Conservation (phyloP, 176 grass and related monocot genomes). For the Oryza punctata region DNA sequence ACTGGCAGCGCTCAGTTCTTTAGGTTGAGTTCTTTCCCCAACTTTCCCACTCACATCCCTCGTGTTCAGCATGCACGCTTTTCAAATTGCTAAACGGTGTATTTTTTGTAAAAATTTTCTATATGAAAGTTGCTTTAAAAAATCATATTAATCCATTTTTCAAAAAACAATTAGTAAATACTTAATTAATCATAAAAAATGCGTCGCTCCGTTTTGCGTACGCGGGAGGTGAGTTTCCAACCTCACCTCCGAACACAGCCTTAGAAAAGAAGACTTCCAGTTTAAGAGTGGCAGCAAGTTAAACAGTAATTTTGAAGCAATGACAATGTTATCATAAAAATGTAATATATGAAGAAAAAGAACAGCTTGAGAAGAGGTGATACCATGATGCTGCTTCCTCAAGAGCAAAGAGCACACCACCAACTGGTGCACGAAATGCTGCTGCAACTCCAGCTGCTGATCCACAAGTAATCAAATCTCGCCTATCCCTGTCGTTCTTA, state of each 20-base stretch:
- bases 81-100: too few species aligned
- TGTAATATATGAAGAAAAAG: not conserved
- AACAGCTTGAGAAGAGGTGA: not conserved
- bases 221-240: too few species aligned
- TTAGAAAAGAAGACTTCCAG: not conserved
- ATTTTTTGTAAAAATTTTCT: too few species aligned
- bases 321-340: constrained; percentile 1
- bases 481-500: constrained; percentile 84
- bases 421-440: constrained; percentile 88
- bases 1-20: not conserved
- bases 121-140: too few species aligned
- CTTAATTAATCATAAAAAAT: too few species aligned
- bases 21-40: too few species aligned
- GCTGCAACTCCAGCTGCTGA: constrained; percentile 90
- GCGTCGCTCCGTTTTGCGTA: too few species aligned
- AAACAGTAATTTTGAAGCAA: not conserved
- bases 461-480: constrained; percentile 96
- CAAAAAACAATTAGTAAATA: too few species aligned
- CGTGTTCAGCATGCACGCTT: too few species aligned
- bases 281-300: not conserved
- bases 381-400: constrained; percentile 99
- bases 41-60: too few species aligned
- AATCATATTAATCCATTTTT: too few species aligned
- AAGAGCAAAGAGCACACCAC: constrained; percentile 95
- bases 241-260: too few species aligned